A percentile compares a stretch with the other conserved stretches of the same genome.
Evolutionary conservation across 2,329 filamentous ascomycete species (phyloP).

Genomic region (Epichloe glyceriae): DNA sequence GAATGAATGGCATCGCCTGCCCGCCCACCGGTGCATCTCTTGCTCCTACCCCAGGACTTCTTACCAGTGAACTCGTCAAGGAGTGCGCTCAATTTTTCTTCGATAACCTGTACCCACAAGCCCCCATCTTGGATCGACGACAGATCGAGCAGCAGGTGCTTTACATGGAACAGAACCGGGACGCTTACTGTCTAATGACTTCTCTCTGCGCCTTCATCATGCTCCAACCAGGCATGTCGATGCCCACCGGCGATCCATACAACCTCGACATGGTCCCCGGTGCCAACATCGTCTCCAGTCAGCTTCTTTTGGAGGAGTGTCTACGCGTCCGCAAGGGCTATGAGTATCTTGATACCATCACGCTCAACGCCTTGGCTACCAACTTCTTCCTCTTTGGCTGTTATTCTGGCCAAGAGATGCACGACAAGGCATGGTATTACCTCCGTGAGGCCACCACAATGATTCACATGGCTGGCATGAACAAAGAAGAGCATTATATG

Average conservation of each 20-base stretch:
- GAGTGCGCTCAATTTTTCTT: constrained; percentile 58
- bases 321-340: constrained; percentile 50
- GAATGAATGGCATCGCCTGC: constrained; percentile 41
- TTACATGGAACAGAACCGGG: constrained; percentile 48
- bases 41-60: constrained; percentile 44
- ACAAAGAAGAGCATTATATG: constrained; percentile 49
- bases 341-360: constrained; percentile 45
- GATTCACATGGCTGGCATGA: constrained; percentile 45
- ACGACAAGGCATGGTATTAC: constrained; percentile 69
- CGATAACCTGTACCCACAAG: constrained; percentile 48
- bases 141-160: constrained; percentile 44
- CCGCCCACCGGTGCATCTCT: constrained; percentile 34
- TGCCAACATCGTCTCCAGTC: constrained; percentile 49
- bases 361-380: constrained; percentile 49
- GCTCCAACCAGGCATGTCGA: constrained; percentile 54
- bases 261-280: constrained; percentile 43
- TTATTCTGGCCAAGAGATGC: constrained; percentile 57
- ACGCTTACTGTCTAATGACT: constrained; percentile 51
- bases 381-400: constrained; percentile 69
- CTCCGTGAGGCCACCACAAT: constrained; percentile 66
- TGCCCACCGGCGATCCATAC: constrained; percentile 43
- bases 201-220: constrained; percentile 56
- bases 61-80: constrained; percentile 51
- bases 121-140: constrained; percentile 48
- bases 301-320: constrained; percentile 54